These are phyloP conservation scores for Penicillium chermesinum DNA, from an alignment of 495 filamentous ascomycete genomes.

Conservation along the genomic window DNA sequence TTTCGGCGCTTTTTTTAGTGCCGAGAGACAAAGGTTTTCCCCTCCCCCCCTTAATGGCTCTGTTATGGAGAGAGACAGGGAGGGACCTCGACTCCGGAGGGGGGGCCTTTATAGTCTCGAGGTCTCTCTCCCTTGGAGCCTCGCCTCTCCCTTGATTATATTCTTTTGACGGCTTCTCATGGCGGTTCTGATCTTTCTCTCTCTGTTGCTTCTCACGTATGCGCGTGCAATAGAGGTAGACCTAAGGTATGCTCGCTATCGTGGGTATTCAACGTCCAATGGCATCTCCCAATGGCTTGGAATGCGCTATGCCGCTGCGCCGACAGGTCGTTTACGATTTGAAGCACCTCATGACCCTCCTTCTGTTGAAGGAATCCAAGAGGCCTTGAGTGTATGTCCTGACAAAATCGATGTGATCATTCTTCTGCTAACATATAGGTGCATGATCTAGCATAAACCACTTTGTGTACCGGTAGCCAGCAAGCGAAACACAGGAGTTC, in stretches of 20 bases:
- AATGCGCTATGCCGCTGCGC: slow-evolving; percentile 59
- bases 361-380: slow-evolving; percentile 30
- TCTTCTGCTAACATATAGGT: not conserved
- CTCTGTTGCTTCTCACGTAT: slow-evolving; percentile 15
- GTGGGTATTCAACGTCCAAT: slow-evolving; percentile 29
- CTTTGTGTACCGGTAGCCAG: slow-evolving; percentile 48
- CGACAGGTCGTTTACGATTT: slow-evolving; percentile 55
- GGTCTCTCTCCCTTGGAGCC: not conserved
- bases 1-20: too few relatives aligned
- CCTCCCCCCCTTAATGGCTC: not conserved
- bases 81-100: not conserved
- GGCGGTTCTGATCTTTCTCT: slow-evolving; percentile 11
- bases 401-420: not conserved
- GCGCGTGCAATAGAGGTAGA: slow-evolving; percentile 30
- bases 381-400: slow-evolving; percentile 42
- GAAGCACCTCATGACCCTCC: slow-evolving; percentile 52
- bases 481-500: slow-evolving; percentile 24
- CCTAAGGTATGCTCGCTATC: slow-evolving; percentile 41
- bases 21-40: too few relatives aligned
- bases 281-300: slow-evolving; percentile 61
- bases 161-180: slow-evolving; percentile 1
- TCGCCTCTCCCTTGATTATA: not conserved
- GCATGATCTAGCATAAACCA: slow-evolving; percentile 35
- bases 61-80: not conserved
- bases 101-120: too few relatives aligned